phyloP scores from a whole-genome alignment of 768 basidiomycete species.

The Hortiboletus flavorubellus region DNA sequence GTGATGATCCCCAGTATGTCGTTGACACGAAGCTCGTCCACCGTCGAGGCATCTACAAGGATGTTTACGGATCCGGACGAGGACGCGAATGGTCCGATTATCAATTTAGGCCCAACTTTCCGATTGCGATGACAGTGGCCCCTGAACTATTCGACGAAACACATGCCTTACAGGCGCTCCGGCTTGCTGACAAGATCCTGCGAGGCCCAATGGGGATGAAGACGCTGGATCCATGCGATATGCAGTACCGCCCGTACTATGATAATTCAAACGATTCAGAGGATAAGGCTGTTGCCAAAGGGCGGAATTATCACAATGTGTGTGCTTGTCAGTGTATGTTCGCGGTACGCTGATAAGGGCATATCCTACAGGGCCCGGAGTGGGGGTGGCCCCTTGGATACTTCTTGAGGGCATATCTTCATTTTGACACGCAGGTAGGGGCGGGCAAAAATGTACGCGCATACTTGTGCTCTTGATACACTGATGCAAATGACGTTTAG shows the following conservation, averaged over 20 bases:
- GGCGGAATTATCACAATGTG: slow-evolving; percentile 92
- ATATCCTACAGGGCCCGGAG: slow-evolving; percentile 66
- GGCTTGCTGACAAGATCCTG: slow-evolving; percentile 75
- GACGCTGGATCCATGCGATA: slow-evolving; percentile 84
- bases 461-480: neutral
- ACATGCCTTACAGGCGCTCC: slow-evolving; percentile 77
- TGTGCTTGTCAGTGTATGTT: slow-evolving; percentile 16
- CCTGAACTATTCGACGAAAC: slow-evolving; percentile 87
- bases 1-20: slow-evolving; percentile 67
- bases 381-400: slow-evolving; percentile 97
- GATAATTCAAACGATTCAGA: slow-evolving; percentile 90
- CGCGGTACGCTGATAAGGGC: slow-evolving; percentile 12
- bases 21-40: slow-evolving; percentile 71
- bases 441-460: slow-evolving; percentile 59
- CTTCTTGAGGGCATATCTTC: slow-evolving; percentile 88
- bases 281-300: slow-evolving; percentile 86
- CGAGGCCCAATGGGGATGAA: slow-evolving; percentile 95
- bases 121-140: slow-evolving; percentile 95
- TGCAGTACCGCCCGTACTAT: slow-evolving; percentile 88
- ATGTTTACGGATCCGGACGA: slow-evolving; percentile 86
- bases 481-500: slow-evolving; percentile 35
- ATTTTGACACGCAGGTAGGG: slow-evolving; percentile 76
- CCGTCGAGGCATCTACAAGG: slow-evolving; percentile 97
- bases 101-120: slow-evolving; percentile 90
- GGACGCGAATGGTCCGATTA: slow-evolving; percentile 97